Base-by-base conservation (phyloP, 306 rosid genomes). In the Vigna trinervia region DNA sequence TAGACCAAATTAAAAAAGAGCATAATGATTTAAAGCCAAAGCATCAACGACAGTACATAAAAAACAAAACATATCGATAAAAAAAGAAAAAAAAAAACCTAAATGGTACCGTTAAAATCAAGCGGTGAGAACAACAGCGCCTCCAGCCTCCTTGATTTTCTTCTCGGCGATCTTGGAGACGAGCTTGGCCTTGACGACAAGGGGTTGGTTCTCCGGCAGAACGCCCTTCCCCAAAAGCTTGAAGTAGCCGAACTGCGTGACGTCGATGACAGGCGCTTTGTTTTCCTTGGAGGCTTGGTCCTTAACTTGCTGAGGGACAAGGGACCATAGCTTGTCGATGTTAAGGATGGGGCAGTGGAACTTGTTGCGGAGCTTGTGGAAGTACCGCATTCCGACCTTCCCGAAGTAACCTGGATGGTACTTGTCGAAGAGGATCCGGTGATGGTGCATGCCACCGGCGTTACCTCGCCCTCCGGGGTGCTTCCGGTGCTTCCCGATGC, bases 361-460 rank as follows among this genome's bases (percentile, higher is more conserved):
- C 45, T 81, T 58, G 76, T 81, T 81, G 64, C 84, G 80, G 14
- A 81, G 84, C 50, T 68, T 81, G 76, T 81, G 84, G 11, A 81
- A 81, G 66, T 81, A 81, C 0, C 84, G 76, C 84, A 81, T 81
- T 0, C 84, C 80, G 4, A 81, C 84, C 80, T 81, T 81, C 0
- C 80, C 84, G 66, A 81, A 81, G 34, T 47, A 81, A 0, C 84
- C 80, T 1, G 84, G 84, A 2, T 81, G 84, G 72, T 81, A 81
- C 43, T 81, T 81, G 61, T 81, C 80, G 76, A 81, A 81, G 30
- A 81, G 84, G 72, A 81, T 81, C 0, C 84, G 76, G 71, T 80
- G 84, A 41, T 80, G 84, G 71, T 80, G 84, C 84, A 80, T 80
- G 1, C 84, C 84, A 22, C 84, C 84, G 50, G 84, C 84, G 32